A percentile compares a stretch with the other conserved stretches of the same genome.
Conservation (phyloP, 2,329 filamentous ascomycete genomes). For the Bipolaris oryzae region DNA sequence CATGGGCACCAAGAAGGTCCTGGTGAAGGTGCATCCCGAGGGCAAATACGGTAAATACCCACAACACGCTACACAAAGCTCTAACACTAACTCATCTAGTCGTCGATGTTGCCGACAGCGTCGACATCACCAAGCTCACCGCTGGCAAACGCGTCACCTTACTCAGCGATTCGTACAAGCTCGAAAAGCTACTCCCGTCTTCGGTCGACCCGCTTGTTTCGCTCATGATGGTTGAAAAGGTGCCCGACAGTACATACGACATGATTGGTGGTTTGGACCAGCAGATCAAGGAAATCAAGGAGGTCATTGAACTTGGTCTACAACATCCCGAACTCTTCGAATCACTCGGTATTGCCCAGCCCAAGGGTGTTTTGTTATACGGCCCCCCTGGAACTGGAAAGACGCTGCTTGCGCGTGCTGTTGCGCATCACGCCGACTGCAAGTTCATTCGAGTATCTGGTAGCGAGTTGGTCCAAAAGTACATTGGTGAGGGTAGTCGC, state of each 20-base stretch:
- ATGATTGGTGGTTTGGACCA: constrained; percentile 99
- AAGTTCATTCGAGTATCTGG: constrained; percentile 98
- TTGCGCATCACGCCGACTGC: constrained; percentile 98
- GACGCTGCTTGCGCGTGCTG: constrained; percentile 90
- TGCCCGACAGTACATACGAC: constrained; percentile 99
- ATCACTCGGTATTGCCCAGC: constrained; percentile 97
- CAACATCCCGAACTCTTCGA: constrained; percentile 99
- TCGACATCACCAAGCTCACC: constrained; percentile 94
- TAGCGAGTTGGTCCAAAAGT: constrained; percentile 97
- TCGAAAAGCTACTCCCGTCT: constrained; percentile 97
- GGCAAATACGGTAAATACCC: constrained; percentile 90
- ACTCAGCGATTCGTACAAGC: constrained; percentile 96
- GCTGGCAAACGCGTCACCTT: constrained; percentile 97
- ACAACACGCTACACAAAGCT: background rate
- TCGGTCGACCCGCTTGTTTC: constrained; percentile 98
- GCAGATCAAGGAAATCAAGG: constrained; percentile 99
- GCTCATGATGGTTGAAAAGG: constrained; percentile 99
- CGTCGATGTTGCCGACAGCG: constrained; percentile 91
- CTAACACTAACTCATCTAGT: constrained; percentile 61
- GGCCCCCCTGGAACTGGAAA: constrained; percentile 97
- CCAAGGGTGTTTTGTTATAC: constrained; percentile 95
- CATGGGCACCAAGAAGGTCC: constrained; percentile 98
- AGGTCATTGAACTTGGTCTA: constrained; percentile 97
- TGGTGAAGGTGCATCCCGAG: constrained; percentile 98
- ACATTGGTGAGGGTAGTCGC: constrained; percentile 95